Conservation (phyloP, 1,284 basidiomycete genomes). For the Marasmius tenuissimus region DNA sequence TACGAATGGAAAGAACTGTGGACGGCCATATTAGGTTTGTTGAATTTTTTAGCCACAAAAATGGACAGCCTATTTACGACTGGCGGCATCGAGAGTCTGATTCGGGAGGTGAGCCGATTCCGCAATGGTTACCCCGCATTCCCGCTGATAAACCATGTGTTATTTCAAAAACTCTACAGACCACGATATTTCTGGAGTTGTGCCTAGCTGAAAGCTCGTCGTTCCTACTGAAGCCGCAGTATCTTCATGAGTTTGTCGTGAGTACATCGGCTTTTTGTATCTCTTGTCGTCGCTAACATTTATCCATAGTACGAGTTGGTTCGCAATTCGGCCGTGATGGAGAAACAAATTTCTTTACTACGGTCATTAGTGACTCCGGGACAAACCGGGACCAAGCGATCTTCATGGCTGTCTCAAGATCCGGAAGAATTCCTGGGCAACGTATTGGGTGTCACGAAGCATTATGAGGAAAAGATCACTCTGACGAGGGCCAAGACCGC, state of each 20-base stretch:
- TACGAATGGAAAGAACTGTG: slow-evolving; percentile 68
- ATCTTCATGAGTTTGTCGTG: slow-evolving; percentile 61
- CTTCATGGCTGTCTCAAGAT: slow-evolving; percentile 25
- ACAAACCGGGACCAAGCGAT: slow-evolving; percentile 17
- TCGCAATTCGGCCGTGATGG: slow-evolving; percentile 47
- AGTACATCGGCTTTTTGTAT: slow-evolving; percentile 21
- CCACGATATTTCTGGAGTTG: slow-evolving; percentile 49
- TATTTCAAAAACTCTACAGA: slow-evolving; percentile 28
- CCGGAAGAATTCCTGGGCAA: slow-evolving; percentile 39
- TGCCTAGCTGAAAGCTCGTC: slow-evolving; percentile 47
- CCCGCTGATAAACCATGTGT: background rate
- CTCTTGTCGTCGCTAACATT: background rate
- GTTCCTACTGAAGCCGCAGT: slow-evolving; percentile 49
- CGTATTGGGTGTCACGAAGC: slow-evolving; percentile 41
- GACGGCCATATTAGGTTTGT: slow-evolving; percentile 50
- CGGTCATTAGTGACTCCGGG: slow-evolving; percentile 36
- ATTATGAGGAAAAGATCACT: slow-evolving; percentile 53
- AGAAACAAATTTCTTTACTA: slow-evolving; percentile 45
- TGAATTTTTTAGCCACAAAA: slow-evolving; percentile 55
- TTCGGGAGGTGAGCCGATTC: slow-evolving; percentile 44
- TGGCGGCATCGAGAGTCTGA: slow-evolving; percentile 48
- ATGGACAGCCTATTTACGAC: slow-evolving; percentile 48
- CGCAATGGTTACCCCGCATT: background rate
- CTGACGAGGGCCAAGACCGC: slow-evolving; percentile 45
- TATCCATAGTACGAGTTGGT: slow-evolving; percentile 59